A percentile compares a stretch with the other conserved stretches of the same genome.
Conservation (phyloP, 257 asterid species). For the Ehretia macrophylla region DNA sequence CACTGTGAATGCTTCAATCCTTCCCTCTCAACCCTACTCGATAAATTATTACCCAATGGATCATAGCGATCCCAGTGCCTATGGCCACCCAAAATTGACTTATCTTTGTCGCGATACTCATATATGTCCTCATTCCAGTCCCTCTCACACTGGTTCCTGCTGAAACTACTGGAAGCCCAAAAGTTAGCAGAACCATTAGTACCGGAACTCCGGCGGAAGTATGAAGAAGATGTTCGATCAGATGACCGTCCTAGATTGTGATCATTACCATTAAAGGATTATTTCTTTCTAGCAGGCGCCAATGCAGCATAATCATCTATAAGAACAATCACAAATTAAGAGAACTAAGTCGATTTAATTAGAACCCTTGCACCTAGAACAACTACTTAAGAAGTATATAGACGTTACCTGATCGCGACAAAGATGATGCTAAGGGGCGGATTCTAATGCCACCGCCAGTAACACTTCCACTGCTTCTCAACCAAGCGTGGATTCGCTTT, state of each 20-base stretch:
- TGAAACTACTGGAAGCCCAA: conserved; percentile 59
- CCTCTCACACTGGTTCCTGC: conserved; percentile 56
- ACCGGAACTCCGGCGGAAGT: conserved; percentile 58
- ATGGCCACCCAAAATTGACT: conserved; percentile 30
- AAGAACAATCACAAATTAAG: conserved; percentile 8
- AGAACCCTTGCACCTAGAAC: too few species aligned
- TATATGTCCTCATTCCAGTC: too few species aligned
- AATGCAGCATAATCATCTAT: conserved; percentile 62
- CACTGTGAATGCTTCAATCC: conserved; percentile 46
- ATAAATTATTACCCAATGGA: too few species aligned
- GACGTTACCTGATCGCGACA: conserved; percentile 44
- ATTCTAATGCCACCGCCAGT: conserved; percentile 32
- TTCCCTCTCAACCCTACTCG: conserved; percentile 29
- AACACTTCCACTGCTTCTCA: conserved; percentile 58
- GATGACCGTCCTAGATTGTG: conserved; percentile 51
- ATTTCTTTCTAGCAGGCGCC: too few species aligned
- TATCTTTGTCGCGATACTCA: too few species aligned
- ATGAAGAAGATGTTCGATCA: conserved; percentile 46
- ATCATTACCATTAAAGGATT: conserved; percentile 51
- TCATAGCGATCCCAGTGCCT: conserved; percentile 26
- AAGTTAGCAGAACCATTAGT: conserved; percentile 51
- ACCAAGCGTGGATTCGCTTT: conserved; percentile 81
- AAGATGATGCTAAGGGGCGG: too few species aligned
- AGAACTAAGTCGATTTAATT: background rate
- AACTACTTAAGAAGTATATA: background rate